Conservation (phyloP, 73 alveolate genomes). For the Uronychia setigera region DNA sequence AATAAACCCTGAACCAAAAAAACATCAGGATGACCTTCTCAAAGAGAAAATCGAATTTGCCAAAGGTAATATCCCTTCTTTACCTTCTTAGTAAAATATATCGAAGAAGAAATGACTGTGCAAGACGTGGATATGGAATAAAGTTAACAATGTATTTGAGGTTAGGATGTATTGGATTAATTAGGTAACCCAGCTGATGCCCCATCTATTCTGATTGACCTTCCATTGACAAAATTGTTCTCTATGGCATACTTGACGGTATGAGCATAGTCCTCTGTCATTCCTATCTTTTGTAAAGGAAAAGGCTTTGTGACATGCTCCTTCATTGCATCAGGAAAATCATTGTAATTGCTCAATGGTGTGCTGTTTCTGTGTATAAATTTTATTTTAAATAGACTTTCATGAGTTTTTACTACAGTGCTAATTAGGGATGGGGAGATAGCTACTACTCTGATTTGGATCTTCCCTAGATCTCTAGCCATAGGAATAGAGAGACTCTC, state of each 20-base stretch:
- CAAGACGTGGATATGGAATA: too few relatives aligned
- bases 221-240: not conserved
- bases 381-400: too few relatives aligned
- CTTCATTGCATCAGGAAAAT: conserved; percentile 42
- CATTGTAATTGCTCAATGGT: not conserved
- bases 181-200: not conserved
- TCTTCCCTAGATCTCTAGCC: not conserved
- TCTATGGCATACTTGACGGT: not conserved
- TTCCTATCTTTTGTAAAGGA: not conserved
- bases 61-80: too few relatives aligned
- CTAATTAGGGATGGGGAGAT: not conserved
- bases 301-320: not conserved
- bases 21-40: too few relatives aligned
- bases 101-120: too few relatives aligned
- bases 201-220: not conserved
- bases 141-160: too few relatives aligned
- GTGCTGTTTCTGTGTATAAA: too few relatives aligned
- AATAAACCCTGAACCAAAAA: too few relatives aligned
- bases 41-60: too few relatives aligned
- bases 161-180: too few relatives aligned
- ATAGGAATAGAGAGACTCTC: not conserved
- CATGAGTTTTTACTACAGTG: too few relatives aligned
- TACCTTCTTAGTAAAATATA: too few relatives aligned
- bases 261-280: not conserved
- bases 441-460: not conserved